Conservation (phyloP, 1,284 basidiomycete species). For the Ganoderma resinaceum region DNA sequence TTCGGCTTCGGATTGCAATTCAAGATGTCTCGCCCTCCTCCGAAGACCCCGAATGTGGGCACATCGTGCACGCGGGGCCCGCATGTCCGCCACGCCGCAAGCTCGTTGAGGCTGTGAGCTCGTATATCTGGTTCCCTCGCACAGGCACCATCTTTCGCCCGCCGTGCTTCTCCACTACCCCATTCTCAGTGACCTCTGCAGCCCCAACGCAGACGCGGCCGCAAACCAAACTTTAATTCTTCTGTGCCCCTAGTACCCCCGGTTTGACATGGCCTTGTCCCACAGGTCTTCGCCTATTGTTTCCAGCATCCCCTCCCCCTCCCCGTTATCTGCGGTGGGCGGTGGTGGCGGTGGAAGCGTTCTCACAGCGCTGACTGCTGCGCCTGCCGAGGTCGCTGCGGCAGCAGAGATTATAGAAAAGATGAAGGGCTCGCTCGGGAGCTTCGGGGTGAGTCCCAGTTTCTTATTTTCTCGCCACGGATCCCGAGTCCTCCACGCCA, state of each 20-base stretch:
- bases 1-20: background rate
- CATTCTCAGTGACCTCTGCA: background rate
- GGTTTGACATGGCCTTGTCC: background rate
- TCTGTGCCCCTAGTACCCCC: background rate
- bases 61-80: background rate
- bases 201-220: background rate
- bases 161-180: background rate
- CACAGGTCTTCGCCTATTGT: background rate
- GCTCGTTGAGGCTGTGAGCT: background rate
- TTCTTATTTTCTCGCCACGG: constrained; percentile 3
- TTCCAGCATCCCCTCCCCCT: background rate
- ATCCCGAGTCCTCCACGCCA: background rate
- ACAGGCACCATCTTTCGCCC: background rate
- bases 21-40: background rate
- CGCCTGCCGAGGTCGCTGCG: constrained; percentile 32
- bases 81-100: background rate
- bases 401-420: constrained; percentile 35
- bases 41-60: background rate
- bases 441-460: constrained; percentile 32
- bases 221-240: background rate
- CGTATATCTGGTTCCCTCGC: background rate
- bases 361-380: constrained; percentile 15
- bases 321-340: background rate
- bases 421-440: constrained; percentile 38
- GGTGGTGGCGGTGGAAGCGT: constrained; percentile 5